Base-by-base conservation (phyloP, 2,329 filamentous ascomycete species). In the Paracoccidioides lutzii region DNA sequence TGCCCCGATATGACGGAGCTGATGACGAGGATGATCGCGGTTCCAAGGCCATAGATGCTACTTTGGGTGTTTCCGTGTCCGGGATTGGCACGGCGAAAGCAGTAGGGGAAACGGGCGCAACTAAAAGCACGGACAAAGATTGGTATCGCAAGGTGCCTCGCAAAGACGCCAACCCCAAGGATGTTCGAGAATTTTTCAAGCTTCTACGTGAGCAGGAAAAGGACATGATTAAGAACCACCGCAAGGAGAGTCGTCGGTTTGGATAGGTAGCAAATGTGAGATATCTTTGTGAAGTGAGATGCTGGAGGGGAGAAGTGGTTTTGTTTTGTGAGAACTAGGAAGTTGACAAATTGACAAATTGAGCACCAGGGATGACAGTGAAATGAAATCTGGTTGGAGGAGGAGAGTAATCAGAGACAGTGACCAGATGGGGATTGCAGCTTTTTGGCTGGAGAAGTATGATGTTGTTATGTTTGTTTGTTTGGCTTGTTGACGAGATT, bases 1-100 rank as follows among this genome's bases (percentile, higher is more conserved):
- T 68, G 8, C 65, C 65, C 40, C 59, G 61, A 14, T 65, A 65
- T 52, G 67, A 69, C 53, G 66, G 67, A 8, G 54, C 63, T n/a
- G 62, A 57, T 15, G 64, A 66, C 48, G 38, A 44, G 28, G 33
- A 37, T 14, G 52, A 38, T 5, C 46, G 42, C 8, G 41, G 22
- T 15, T 38, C 48, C n/a, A 43, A 51, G 30, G 32, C 46, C 46
- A 32, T 9, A 55, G 49, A 4, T 22, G 30, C n/a, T 6, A n/a
- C 22, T 49, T 35, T 49, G 5, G n/a, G 15, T 37, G 15, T 6
- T 35, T 14, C 32, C 5, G 46, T 22, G 22, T 22, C n/a, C 30
- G 41, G 37, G 15, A 15, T 38, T 12, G 48, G 28, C 28, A 33
- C 37, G 7, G 32, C 40, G 15, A 49, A 53, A 14, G 38, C 38